Conservation (phyloP, 345 rosid species). For the Pistacia integerrima region DNA sequence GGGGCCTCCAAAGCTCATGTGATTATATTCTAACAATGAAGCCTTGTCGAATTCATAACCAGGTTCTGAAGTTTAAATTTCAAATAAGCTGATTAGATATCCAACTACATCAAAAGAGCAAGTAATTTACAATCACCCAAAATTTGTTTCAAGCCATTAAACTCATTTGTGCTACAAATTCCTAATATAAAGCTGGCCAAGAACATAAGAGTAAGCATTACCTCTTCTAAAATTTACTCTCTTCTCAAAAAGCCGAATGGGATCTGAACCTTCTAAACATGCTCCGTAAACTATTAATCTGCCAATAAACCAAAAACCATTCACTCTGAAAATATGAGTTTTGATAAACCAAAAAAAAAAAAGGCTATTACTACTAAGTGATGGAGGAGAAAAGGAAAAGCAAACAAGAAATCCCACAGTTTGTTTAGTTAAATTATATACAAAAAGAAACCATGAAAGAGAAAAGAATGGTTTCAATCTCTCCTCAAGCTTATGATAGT, state of each 20-base stretch:
- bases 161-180: background rate
- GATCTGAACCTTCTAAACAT: slow-evolving; percentile 96
- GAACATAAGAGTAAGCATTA: slow-evolving; percentile 11
- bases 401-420: too few relatives aligned
- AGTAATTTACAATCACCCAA: background rate
- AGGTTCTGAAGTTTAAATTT: slow-evolving; percentile 53
- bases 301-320: slow-evolving; percentile 24
- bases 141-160: background rate
- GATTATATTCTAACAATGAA: slow-evolving; percentile 75
- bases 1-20: slow-evolving; percentile 97
- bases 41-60: slow-evolving; percentile 81
- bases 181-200: background rate
- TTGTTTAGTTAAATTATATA: too few relatives aligned
- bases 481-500: too few relatives aligned
- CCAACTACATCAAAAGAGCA: background rate
- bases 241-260: slow-evolving; percentile 86
- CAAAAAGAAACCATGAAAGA: too few relatives aligned
- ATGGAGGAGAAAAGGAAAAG: too few relatives aligned
- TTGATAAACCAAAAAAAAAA: background rate
- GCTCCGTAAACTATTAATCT: slow-evolving; percentile 81
- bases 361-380: too few relatives aligned
- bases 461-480: too few relatives aligned
- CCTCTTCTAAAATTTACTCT: slow-evolving; percentile 90
- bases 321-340: background rate
- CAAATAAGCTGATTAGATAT: slow-evolving; percentile 15